These are phyloP conservation scores for Neurospora sp. DNA, from an alignment of 495 filamentous ascomycete genomes.

Conservation along the genomic window DNA sequence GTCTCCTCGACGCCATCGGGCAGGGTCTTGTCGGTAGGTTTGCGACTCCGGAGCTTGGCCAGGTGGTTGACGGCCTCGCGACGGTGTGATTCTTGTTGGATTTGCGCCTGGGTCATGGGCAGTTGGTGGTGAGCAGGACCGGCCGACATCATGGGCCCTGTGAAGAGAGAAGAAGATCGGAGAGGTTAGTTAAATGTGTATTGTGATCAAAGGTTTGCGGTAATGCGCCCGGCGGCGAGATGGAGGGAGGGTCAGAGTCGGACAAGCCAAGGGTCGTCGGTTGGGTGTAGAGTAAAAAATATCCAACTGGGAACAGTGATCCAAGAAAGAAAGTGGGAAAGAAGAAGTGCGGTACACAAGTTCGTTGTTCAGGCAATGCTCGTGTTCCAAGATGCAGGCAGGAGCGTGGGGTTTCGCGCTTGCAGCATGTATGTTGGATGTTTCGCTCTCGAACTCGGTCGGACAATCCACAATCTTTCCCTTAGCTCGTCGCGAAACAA, in stretches of 20 bases:
- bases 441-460: background rate
- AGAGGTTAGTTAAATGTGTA: background rate
- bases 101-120: constrained; percentile 47
- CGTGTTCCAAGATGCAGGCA: constrained; percentile 5
- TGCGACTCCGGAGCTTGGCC: constrained; percentile 67
- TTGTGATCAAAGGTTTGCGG: background rate
- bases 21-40: constrained; percentile 89
- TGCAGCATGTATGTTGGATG: background rate
- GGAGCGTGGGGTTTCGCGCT: background rate
- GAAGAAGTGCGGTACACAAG: constrained; percentile 4
- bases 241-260: background rate
- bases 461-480: background rate
- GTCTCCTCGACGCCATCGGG: constrained; percentile 80
- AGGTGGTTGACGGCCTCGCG: constrained; percentile 48
- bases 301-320: background rate
- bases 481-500: background rate
- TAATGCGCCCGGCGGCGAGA: background rate
- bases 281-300: background rate
- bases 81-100: constrained; percentile 47
- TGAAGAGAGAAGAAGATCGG: constrained; percentile 4
- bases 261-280: background rate
- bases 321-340: background rate
- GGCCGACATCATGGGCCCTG: constrained; percentile 23
- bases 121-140: constrained; percentile 26
- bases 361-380: background rate